A percentile compares a stretch with the other conserved stretches of the same genome.
phyloP scores from a whole-genome alignment of 352 stramenopile genomes.

The Peronospora farinosa region DNA sequence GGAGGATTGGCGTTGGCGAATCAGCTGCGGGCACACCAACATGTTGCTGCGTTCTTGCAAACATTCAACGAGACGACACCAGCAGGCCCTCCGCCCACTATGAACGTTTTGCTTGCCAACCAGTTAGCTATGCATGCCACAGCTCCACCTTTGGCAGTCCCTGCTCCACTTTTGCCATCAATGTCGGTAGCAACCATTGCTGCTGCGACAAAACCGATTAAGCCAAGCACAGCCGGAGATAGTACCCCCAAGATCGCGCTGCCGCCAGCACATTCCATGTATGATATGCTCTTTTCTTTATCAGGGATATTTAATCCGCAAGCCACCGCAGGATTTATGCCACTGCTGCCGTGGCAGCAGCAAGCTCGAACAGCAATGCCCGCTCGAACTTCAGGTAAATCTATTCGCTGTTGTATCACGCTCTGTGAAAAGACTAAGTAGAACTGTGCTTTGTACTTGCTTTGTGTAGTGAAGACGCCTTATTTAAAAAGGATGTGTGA shows the following conservation, averaged over 20 bases:
- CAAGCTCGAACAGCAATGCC: slow-evolving; percentile 15
- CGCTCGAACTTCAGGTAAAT: slow-evolving; percentile 23
- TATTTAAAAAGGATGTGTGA: slow-evolving; percentile 63
- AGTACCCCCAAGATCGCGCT: slow-evolving; percentile 35
- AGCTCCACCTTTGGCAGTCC: slow-evolving; percentile 7
- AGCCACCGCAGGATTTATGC: slow-evolving; percentile 12
- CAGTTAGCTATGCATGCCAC: slow-evolving; percentile 17
- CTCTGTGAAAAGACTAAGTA: slow-evolving; percentile 1
- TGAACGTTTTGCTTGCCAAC: slow-evolving; percentile 19
- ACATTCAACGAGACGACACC: slow-evolving; percentile 8
- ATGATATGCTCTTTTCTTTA: slow-evolving; percentile 40
- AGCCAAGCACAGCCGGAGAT: slow-evolving; percentile 9
- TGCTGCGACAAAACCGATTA: slow-evolving; percentile 15
- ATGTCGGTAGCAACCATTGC: background rate
- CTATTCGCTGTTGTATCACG: background rate
- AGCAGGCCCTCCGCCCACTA: slow-evolving; percentile 1
- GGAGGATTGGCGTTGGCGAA: slow-evolving; percentile 26
- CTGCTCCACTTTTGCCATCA: slow-evolving; percentile 7
- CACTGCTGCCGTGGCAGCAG: slow-evolving; percentile 25
- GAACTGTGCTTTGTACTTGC: background rate
- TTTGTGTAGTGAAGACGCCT: slow-evolving; percentile 13
- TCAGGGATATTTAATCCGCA: slow-evolving; percentile 23
- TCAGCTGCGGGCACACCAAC: slow-evolving; percentile 28
- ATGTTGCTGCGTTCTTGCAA: slow-evolving; percentile 27
- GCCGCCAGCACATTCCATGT: slow-evolving; percentile 31